phyloP scores from a whole-genome alignment of 1,139 yeast species.

The Kodamaea alishanica region DNA sequence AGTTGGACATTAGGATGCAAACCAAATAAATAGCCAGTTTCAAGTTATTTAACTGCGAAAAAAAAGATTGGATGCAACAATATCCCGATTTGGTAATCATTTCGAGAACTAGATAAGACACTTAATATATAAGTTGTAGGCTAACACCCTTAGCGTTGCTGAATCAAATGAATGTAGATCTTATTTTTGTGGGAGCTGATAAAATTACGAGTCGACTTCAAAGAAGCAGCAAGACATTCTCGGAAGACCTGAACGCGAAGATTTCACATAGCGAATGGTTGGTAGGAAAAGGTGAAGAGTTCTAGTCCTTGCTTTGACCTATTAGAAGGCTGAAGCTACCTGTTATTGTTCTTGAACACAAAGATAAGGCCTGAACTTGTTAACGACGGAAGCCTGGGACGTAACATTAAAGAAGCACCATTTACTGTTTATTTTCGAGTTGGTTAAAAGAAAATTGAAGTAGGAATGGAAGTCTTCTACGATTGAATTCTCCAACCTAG shows the following conservation, averaged over 20 bases:
- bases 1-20: not conserved
- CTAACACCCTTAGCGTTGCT: no score
- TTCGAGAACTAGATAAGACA: no score
- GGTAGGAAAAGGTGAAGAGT: conserved; percentile 18
- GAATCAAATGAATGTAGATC: no score
- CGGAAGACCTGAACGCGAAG: conserved; percentile 53
- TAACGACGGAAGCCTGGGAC: conserved; percentile 60
- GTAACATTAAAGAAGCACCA: conserved; percentile 63
- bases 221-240: conserved; percentile 46
- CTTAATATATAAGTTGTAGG: no score
- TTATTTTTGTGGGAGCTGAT: no score
- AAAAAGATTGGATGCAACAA: conserved; percentile 7
- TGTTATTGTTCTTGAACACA: conserved; percentile 55
- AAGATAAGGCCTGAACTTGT: conserved; percentile 57
- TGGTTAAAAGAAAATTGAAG: conserved; percentile 80
- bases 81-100: conserved; percentile 40
- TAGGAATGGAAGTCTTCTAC: no score
- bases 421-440: conserved; percentile 54
- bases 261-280: no score
- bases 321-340: no score
- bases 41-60: conserved; percentile 5
- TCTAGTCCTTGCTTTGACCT: conserved; percentile 60
- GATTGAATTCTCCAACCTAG: no score
- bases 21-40: not conserved
- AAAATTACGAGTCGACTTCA: no score